Evolutionary conservation across 805 yeast species (phyloP).

Genomic region (Dipodascus albidus): DNA sequence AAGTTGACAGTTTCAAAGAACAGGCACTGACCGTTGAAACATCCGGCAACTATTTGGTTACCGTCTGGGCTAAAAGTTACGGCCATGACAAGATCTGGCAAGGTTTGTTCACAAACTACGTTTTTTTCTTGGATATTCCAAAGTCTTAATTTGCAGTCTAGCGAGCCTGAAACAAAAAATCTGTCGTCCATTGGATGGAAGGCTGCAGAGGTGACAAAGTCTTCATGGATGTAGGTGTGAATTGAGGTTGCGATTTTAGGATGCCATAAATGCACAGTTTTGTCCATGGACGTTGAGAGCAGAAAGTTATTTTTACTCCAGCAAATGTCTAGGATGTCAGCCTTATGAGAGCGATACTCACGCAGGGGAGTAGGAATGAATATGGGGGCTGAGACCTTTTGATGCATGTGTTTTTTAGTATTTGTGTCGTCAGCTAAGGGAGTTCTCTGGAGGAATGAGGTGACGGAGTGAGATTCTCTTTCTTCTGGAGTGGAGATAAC

Average conservation of each 20-base stretch:
- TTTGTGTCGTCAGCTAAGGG: constrained; percentile 6
- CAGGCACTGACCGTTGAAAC: constrained; percentile 60
- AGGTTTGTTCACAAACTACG: constrained; percentile 47
- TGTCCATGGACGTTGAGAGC: constrained; percentile 73
- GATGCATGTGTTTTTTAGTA: neutral
- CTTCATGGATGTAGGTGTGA: constrained; percentile 60
- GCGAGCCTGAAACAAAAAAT: constrained; percentile 71
- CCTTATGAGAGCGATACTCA: constrained; percentile 53
- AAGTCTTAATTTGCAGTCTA: constrained; percentile 63
- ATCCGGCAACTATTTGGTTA: constrained; percentile 53
- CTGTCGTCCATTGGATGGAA: constrained; percentile 84
- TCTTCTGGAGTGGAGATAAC: constrained; percentile 66
- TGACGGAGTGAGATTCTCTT: constrained; percentile 30
- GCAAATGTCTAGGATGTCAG: constrained; percentile 61
- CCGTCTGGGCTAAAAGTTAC: constrained; percentile 59
- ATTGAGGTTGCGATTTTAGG: constrained; percentile 55
- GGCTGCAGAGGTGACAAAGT: constrained; percentile 66
- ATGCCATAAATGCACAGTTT: constrained; percentile 78
- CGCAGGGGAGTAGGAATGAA: constrained; percentile 60
- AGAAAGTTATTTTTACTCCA: constrained; percentile 86
- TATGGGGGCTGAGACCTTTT: constrained; percentile 52
- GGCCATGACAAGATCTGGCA: constrained; percentile 63
- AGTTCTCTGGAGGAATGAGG: neutral
- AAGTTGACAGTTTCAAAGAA: constrained; percentile 56
- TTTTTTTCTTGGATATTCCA: constrained; percentile 75